Evolutionary conservation across 2,329 filamentous ascomycete genomes (phyloP), one percentile per base, ranked within the genome.

Genomic region (Fusarium poae): DNA sequence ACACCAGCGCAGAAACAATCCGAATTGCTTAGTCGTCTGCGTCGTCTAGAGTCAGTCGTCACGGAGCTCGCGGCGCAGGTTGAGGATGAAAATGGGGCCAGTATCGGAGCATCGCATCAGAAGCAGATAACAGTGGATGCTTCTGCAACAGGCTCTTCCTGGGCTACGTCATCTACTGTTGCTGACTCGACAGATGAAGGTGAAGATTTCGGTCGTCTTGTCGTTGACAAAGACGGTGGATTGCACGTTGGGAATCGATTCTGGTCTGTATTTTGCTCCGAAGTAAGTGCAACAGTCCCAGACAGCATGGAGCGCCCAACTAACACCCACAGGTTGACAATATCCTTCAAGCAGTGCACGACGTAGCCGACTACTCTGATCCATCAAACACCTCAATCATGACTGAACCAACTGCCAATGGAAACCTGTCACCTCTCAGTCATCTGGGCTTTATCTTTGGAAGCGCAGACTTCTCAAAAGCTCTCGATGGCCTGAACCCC

Each of bases 241-340:
- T 59, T 77, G 12, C 74, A 74, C 32, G 71, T 77, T 20, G 75
- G 71, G 18, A 77, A 77, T 15, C 68, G 72, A 1, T 77, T 78
- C 53, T 78, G 77, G 76, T 65, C 75, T 6, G 70, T 77, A 9
- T 78, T 78, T 44, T 77, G 77, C 42, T 55, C 61, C 20, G 76
- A 78, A 62, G 76, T 75, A 52, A 13, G 62, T 44, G 18, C 8
- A 45, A 45, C n/a, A 32, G 30, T 20, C 18, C 4, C 7, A 1
- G 2, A 15, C 3, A 15, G 0, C 5, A 3, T 15, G 10, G 13
- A 30, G 16, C 5, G 4, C 9, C 6, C 15, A 25, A 21, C 63
- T 70, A 7, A 71, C 21, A 16, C 11, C 5, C 6, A 23, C 67
- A 69, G 75, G 75, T 77, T 6, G 74, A 77, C 44, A 74, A 77